Conservation (phyloP, 768 basidiomycete genomes). For the Steccherinum ochraceum region DNA sequence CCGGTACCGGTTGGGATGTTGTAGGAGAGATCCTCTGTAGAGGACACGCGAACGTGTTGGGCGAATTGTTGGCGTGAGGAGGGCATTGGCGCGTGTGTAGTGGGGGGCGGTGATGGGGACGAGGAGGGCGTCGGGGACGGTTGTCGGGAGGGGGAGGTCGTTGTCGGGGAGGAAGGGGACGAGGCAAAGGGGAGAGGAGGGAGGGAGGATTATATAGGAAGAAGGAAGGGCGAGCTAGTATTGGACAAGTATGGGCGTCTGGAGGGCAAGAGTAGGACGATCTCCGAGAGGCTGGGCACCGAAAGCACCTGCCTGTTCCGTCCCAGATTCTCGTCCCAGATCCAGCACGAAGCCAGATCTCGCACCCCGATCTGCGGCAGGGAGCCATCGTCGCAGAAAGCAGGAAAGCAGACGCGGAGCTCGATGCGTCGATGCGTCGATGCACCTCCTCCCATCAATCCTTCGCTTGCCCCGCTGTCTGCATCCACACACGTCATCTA, state of each 20-base stretch:
- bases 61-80: slow-evolving; percentile 13
- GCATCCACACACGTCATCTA: no score
- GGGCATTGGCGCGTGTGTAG: background rate
- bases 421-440: no score
- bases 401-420: no score
- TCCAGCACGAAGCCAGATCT: no score
- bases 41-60: slow-evolving; percentile 24
- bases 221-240: background rate
- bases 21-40: slow-evolving; percentile 24
- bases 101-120: background rate
- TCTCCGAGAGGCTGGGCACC: no score
- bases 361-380: no score
- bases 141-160: background rate
- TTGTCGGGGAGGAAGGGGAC: background rate
- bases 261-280: background rate
- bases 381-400: no score
- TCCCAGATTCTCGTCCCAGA: no score
- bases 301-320: no score
- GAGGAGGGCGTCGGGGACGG: background rate
- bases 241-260: background rate
- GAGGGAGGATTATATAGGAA: background rate
- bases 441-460: background rate
- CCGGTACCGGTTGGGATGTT: slow-evolving; percentile 14
- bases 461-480: no score
- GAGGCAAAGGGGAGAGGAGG: background rate